Evolutionary conservation across 352 stramenopile species (phyloP), one percentile per base, ranked within the genome.

Genomic region (Globisporangium spiculum): DNA sequence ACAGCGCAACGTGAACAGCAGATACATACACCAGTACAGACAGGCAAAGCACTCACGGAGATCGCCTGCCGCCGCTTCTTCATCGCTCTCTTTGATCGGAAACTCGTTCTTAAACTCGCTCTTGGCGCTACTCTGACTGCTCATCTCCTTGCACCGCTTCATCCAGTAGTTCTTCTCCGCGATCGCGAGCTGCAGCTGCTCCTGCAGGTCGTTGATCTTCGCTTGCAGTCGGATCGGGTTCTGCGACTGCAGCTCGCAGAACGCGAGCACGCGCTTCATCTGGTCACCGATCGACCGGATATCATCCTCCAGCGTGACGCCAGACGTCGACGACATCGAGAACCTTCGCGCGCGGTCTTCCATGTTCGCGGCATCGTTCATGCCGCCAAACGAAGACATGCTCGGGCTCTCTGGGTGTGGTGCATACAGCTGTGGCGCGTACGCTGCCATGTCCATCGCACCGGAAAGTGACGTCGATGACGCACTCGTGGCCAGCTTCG

Each of bases 141-240:
- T 79, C 59, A 93, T 75, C 63, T 91, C 85, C 60, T 92, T 87
- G 73, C 85, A 93, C 24, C 85, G 84, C 69, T 92, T 91, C 80
- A 94, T 92, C 88, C 88, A 96, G 74, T 96, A 94, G 69, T 96
- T 94, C 74, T 96, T 96, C 77, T 96, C 88, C 14, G 81, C 78
- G 55, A 93, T 78, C 32, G 80, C 86, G 66, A 85, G 77, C 16
- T 84, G 80, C 32, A 96, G 78, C 72, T 94, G 81, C 62, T 94
- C 81, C 73, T 93, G 70, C 48, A 96, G 77, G 63, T 93, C 83
- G 53, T 81, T 77, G 69, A 96, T 89, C 79, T 91, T 91, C 62
- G 78, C 76, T 58, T 94, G 83, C 70, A 96, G 57, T 0, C 79
- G 81, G 63, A 92, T 71, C 50, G 88, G 84, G 53, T 83, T 93